Evolutionary conservation across 257 asterid genomes (phyloP), one percentile per base, ranked within the genome.

Genomic region (Ophiorrhiza pumila): DNA sequence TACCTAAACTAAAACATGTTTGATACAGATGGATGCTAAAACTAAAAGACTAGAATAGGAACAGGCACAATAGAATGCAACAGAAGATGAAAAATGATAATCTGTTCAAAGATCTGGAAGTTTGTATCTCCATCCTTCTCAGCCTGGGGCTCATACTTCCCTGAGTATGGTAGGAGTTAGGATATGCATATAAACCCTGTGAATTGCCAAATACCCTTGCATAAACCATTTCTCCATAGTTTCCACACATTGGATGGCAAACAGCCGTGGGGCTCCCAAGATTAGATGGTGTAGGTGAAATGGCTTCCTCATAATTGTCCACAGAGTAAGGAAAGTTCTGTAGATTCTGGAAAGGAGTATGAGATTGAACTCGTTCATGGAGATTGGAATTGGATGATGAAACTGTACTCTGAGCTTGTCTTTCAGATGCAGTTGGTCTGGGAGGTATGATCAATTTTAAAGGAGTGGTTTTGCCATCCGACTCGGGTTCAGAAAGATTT

Each of bases 211-310:
- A 91, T 12, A 85, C 91, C 76, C 96, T 74, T 4, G 86, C 90
- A 55, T 86, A 87, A 45, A 91, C 88, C 96, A 91, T 89, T 79
- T 91, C 95, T 41, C 96, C 97, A 1, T 86, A 87, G 89, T 87
- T 83, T 17, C 90, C 95, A 35, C 74, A 77, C 14, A 65, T 69
- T 0, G 88, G 90, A 61, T 83, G 70, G n/a, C 80, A 68, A 52
- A 71, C 47, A 34, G 70, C 71, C 39, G 77, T 76, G 71, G 78
- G 57, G 42, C 64, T 80, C 47, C 75, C 80, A 1, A 64, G 77
- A 59, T 76, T 76, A 27, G 80, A 73, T 39, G 80, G 42, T 27
- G 55, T 59, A 18, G 83, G 71, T 3, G 81, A 72, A 4, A 79
- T 6, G 58, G 61, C 72, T 45, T 49, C 85, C 31, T 39, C 79